Base-by-base conservation (phyloP, 371 early-diverging fungal genomes). In the Syncephalastrum contaminatum region DNA sequence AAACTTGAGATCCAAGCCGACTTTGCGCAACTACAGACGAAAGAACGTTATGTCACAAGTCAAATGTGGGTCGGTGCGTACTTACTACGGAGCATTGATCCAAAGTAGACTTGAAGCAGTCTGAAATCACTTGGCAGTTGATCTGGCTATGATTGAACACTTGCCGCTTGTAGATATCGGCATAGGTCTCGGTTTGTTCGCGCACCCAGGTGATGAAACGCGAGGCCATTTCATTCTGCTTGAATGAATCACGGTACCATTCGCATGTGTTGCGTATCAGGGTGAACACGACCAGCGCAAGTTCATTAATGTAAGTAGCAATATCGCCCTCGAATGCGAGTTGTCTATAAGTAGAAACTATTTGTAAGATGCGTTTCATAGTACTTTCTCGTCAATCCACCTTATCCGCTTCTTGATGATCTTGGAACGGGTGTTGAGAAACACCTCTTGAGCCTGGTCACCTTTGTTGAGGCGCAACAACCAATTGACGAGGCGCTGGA, bases 151-250 rank as follows among this genome's bases (percentile, higher is more conserved):
- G 75, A 4, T 87, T 85, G 71, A 94, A 97, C 27, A 93, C 94
- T 61, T 93, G 96, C 4, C 89, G 75, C 36, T 90, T 89, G 66
- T 94, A 91, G 49, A 90, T 88, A n/a, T 81, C 84, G 0, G 90
- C 91, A 70, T 90, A 96, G 21, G 81, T 73, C 36, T 88, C 89
- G 44, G 96, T 86, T 61, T 97, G 95, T 53, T 81, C 81, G 30
- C 86, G 73, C 13, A 93, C 92, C 97, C 97, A 97, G 16, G 90
- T 92, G 16, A 97, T 87, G 55, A 97, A 89, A 6, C 92, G 91
- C 16, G 94, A 94, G 0, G 92, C 85, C 92, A 96, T 90, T 27
- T 83, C 82, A 49, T 92, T 83, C 59, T 94, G 92, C 20, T 86
- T 83, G 67, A 97, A 96, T 4, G 93, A 88, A 36, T 80, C 85